Evolutionary conservation across 441 rosid genomes (phyloP).

Genomic region (Isatis lusitanica): DNA sequence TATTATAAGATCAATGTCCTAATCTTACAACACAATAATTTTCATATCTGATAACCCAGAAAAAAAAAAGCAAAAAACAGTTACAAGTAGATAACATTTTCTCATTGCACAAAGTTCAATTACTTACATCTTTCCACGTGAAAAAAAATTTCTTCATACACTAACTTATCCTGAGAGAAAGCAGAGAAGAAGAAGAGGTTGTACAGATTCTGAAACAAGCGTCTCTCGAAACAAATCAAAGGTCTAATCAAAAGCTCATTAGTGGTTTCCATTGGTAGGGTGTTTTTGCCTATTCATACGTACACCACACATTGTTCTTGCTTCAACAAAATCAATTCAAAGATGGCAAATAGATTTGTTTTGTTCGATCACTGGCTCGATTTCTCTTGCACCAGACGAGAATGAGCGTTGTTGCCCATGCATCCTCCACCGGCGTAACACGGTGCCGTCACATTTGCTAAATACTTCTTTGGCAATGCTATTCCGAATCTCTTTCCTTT

Average conservation of each 20-base stretch:
- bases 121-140: constrained; percentile 16
- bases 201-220: constrained; percentile 17
- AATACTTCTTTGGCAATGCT: constrained; percentile 41
- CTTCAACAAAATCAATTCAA: constrained; percentile 1
- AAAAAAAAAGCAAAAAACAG: background rate
- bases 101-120: constrained; percentile 14
- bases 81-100: background rate
- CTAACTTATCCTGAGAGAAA: constrained; percentile 31
- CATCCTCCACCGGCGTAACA: constrained; percentile 54
- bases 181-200: constrained; percentile 13
- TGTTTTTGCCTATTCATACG: constrained; percentile 1
- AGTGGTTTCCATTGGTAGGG: background rate
- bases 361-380: constrained; percentile 18
- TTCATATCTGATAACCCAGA: background rate
- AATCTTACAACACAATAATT: too few relatives aligned
- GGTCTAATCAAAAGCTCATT: constrained; percentile 13
- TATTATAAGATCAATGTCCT: too few relatives aligned
- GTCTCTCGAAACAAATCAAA: constrained; percentile 21
- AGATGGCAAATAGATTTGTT: background rate
- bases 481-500: constrained; percentile 46
- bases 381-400: constrained; percentile 39
- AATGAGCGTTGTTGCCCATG: constrained; percentile 33
- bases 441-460: constrained; percentile 47
- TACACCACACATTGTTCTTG: constrained; percentile 14
- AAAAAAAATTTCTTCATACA: constrained; percentile 4